Evolutionary conservation across 2,329 filamentous ascomycete species (phyloP), one percentile per base, ranked within the genome.

Genomic region (Nemania sp.): DNA sequence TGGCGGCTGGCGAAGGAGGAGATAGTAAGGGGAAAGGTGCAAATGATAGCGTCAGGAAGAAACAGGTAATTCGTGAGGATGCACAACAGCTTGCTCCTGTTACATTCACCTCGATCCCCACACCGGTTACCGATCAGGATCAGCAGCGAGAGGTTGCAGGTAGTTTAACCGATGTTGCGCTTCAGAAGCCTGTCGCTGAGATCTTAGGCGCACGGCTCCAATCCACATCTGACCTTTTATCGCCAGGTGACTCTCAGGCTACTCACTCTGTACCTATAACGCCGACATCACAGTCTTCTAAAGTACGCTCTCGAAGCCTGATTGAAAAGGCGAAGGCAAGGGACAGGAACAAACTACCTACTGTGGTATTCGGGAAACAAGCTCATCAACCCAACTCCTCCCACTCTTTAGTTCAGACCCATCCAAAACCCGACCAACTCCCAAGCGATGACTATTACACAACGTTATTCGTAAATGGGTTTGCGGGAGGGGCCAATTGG

Each of bases 361-460:
- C 89, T 0, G 93, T 96, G 3, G 86, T 95, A 0, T 96, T 97
- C 77, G 90, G 92, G 2, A 93, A 92, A 75, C 88, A 89, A 63
- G 82, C 82, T 0, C 83, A 83, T 71, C 83, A 82, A 54, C 80
- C 84, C 15, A 86, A 88, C 41, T 86, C 85, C 52, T 75, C 80
- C 24, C 72, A 77, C 58, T 64, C 73, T 18, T 35, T 85, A 3
- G 77, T 83, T 18, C 72, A 81, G 18, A 80, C 76, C 27, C 80
- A 80, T 53, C 77, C 81, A 55, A 83, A 84, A 62, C 69, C 80
- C 6, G 76, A 81, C 7, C 79, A 81, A 76, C 80, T 85, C 5
- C 82, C 85, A 0, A 83, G 84, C 4, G 88, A 89, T 55, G 88
- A 90, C 73, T 91, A 91, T 75, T 90, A 90, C 70, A 88, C 86